phyloP scores from a whole-genome alignment of 2,329 filamentous ascomycete genomes.

The Penicillium hordei region DNA sequence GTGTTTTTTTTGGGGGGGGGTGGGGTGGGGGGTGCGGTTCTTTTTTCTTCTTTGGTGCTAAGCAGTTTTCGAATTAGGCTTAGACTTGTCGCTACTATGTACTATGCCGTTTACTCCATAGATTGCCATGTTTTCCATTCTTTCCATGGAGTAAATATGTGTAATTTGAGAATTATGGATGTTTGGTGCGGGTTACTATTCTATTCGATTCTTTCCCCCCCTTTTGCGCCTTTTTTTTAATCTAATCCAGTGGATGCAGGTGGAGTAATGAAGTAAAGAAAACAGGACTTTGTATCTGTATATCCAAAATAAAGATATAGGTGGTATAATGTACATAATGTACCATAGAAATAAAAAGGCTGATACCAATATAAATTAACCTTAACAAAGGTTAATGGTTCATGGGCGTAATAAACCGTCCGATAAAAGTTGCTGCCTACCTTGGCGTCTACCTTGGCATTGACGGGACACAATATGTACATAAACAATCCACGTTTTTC shows the following conservation, averaged over 20 bases:
- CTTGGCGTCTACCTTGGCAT: background rate
- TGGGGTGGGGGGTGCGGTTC: no score
- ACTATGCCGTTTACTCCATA: background rate
- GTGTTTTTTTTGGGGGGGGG: background rate
- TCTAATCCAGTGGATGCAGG: background rate
- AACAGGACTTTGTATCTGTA: background rate
- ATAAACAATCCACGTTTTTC: background rate
- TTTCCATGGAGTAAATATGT: background rate
- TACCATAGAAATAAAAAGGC: background rate
- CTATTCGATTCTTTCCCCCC: background rate
- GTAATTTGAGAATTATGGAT: background rate
- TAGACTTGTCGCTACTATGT: background rate
- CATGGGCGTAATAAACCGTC: background rate
- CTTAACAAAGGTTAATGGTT: background rate
- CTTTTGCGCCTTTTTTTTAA: background rate
- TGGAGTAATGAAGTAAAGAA: background rate
- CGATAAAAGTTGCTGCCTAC: background rate
- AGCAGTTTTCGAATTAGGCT: background rate
- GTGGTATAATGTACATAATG: background rate
- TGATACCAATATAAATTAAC: background rate
- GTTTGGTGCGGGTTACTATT: no score
- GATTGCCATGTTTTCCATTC: background rate
- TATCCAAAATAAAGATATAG: background rate
- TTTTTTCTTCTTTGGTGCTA: no score
- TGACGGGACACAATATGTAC: background rate